Percentiles rank a stretch among this genome's conserved stretches.
These are phyloP conservation scores for Calonectria pseudoreteaudii DNA, from an alignment of 2,329 filamentous ascomycete genomes.

Conservation along the genomic window DNA sequence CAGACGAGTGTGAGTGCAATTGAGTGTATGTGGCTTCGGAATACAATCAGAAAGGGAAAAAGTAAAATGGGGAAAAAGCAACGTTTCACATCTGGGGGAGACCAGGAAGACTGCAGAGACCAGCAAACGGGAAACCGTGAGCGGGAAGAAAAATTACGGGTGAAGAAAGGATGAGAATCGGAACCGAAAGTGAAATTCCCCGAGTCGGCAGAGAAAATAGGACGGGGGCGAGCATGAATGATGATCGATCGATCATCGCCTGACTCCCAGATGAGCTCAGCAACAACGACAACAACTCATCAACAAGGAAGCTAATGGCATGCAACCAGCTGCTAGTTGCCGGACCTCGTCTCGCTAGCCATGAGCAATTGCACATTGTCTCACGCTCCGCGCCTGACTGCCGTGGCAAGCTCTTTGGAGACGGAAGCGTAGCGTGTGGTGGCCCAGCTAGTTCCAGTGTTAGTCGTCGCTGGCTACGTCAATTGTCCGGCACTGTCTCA, in stretches of 20 bases:
- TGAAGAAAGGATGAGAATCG: neutral
- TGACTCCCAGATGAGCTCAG: neutral
- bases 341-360: neutral
- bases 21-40: neutral
- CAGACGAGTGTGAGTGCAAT: neutral
- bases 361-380: neutral
- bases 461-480: neutral
- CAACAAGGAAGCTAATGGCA: neutral
- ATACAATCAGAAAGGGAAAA: neutral
- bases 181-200: constrained; percentile 5
- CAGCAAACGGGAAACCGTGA: neutral
- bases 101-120: neutral
- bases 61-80: neutral
- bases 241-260: neutral
- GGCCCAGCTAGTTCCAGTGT: neutral
- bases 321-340: constrained; percentile 19
- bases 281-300: constrained; percentile 14
- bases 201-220: neutral
- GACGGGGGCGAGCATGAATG: neutral
- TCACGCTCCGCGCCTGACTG: neutral
- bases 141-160: neutral
- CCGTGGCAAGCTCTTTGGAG: neutral
- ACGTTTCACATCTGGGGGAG: neutral
- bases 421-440: neutral
- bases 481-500: constrained; percentile 1